These are phyloP conservation scores for Apocynum venetum DNA, from an alignment of 257 asterid genomes.

Conservation along the genomic window DNA sequence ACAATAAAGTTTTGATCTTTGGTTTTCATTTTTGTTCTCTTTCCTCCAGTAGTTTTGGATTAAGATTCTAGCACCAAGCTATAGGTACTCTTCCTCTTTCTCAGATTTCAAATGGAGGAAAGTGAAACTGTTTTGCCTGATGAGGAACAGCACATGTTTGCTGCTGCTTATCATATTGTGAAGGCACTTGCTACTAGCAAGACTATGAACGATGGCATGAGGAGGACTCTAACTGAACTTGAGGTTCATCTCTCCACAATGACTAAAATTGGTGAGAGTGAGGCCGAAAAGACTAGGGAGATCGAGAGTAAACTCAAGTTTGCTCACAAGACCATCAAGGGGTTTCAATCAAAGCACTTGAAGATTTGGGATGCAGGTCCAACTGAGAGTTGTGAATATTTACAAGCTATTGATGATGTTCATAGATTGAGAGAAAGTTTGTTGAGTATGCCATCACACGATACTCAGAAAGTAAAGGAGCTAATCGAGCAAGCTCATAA, in stretches of 20 bases:
- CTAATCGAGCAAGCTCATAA: conserved; percentile 44
- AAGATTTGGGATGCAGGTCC: conserved; percentile 78
- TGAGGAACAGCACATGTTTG: conserved; percentile 64
- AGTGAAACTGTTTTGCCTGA: conserved; percentile 17
- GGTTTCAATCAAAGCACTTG: conserved; percentile 63
- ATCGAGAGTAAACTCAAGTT: conserved; percentile 48
- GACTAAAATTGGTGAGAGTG: conserved; percentile 19
- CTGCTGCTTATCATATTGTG: conserved; percentile 53
- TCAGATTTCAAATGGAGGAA: conserved; percentile 27
- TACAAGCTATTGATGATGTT: conserved; percentile 61
- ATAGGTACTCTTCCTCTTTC: neutral
- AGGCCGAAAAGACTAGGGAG: conserved; percentile 30
- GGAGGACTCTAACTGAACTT: conserved; percentile 50
- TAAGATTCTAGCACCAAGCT: neutral
- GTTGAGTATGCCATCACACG: conserved; percentile 35
- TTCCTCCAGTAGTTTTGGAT: neutral
- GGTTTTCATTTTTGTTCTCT: neutral
- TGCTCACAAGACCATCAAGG: conserved; percentile 51
- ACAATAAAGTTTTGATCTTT: neutral
- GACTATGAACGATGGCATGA: conserved; percentile 38
- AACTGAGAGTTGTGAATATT: conserved; percentile 57
- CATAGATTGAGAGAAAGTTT: conserved; percentile 52
- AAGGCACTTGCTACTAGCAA: conserved; percentile 48
- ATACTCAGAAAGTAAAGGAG: conserved; percentile 27
- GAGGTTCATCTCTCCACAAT: conserved; percentile 53